A percentile compares a stretch with the other conserved stretches of the same genome.
phyloP scores from a whole-genome alignment of 2,329 filamentous ascomycete genomes.

The Didymella arachidicola region DNA sequence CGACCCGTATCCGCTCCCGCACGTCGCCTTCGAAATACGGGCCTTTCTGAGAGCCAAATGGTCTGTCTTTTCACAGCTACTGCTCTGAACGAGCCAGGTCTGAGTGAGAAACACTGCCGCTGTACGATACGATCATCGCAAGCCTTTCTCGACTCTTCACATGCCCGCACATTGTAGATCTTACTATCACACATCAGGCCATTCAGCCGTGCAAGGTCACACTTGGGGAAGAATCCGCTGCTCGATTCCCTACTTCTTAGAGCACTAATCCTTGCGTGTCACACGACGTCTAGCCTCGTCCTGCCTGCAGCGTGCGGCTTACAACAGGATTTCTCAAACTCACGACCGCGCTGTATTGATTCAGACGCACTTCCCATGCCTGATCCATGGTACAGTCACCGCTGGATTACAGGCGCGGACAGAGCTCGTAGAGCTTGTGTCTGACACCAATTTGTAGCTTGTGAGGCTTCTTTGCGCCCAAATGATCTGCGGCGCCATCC shows the following conservation, averaged over 20 bases:
- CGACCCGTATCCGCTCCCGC: slow-evolving; percentile 16
- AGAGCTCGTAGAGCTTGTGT: slow-evolving; percentile 4
- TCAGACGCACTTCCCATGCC: neutral
- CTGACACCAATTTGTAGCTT: slow-evolving; percentile 19
- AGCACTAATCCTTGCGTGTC: slow-evolving; percentile 5
- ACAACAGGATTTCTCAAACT: slow-evolving; percentile 1
- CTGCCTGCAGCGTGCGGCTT: slow-evolving; percentile 1
- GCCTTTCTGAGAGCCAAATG: neutral
- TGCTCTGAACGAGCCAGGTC: neutral
- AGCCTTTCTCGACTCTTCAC: slow-evolving; percentile 3
- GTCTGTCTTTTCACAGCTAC: neutral
- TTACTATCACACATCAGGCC: slow-evolving; percentile 15
- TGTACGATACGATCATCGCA: neutral
- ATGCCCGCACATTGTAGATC: slow-evolving; percentile 11
- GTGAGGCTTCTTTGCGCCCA: slow-evolving; percentile 17
- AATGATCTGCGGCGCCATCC: slow-evolving; percentile 34
- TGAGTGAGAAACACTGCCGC: neutral
- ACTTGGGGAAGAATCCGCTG: slow-evolving; percentile 18
- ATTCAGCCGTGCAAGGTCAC: slow-evolving; percentile 16
- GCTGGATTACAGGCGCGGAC: neutral
- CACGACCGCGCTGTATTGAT: neutral
- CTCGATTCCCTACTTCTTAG: slow-evolving; percentile 3
- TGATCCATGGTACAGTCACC: neutral
- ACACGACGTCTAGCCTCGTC: slow-evolving; percentile 2
- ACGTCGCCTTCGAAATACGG: neutral